These are phyloP conservation scores for Paraphoma chrysanthemicola DNA, from an alignment of 2,329 filamentous ascomycete species.

Conservation along the genomic window DNA sequence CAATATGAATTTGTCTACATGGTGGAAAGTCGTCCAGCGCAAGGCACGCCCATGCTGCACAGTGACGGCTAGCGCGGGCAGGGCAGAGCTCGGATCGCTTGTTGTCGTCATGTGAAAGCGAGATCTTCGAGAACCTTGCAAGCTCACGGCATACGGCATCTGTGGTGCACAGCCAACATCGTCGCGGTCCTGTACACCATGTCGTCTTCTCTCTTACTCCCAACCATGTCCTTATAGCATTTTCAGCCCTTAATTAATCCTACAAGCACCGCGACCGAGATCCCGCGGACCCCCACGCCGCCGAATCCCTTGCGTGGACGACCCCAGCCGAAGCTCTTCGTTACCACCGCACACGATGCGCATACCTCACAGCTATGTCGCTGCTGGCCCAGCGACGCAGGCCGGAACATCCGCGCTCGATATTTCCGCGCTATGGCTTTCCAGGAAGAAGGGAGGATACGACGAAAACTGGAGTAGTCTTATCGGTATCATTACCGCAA, in stretches of 20 bases:
- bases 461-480: conserved; percentile 78
- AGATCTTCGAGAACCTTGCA: conserved; percentile 16
- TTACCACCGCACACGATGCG: conserved; percentile 30
- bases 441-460: conserved; percentile 20
- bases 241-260: neutral
- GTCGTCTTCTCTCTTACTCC: neutral
- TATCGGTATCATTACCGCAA: conserved; percentile 92
- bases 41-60: conserved; percentile 12
- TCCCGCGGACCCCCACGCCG: neutral
- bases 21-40: neutral
- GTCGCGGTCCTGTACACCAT: conserved; percentile 1
- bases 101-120: conserved; percentile 26
- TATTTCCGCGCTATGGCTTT: conserved; percentile 13
- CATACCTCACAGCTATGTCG: conserved; percentile 27
- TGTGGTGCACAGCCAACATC: conserved; percentile 13
- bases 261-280: neutral
- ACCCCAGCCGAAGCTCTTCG: conserved; percentile 7
- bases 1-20: neutral
- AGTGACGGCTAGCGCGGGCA: conserved; percentile 19
- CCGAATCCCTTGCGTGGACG: conserved; percentile 12
- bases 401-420: conserved; percentile 19
- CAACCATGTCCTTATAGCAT: conserved; percentile 11
- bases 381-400: conserved; percentile 29
- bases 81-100: conserved; percentile 12
- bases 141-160: conserved; percentile 18